Base-by-base conservation (phyloP, 306 rosid species). In the Quercus variabilis region DNA sequence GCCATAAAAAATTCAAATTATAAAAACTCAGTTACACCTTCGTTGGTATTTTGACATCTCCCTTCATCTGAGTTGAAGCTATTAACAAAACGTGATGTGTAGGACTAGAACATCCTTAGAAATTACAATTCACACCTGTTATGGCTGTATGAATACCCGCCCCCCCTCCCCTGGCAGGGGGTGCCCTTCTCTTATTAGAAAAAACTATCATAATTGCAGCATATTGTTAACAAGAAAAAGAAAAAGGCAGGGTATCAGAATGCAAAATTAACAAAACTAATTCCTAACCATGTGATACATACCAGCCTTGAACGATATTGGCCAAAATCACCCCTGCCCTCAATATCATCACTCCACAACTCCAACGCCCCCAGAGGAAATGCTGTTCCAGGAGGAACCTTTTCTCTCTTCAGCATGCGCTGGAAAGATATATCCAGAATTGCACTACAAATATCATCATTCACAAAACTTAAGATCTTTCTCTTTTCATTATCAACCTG, bases 281-380 rank as follows among this genome's bases (percentile, higher is more conserved):
- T 73, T 64, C 56, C 31, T 25, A 79, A 26, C 21, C 54, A 83
- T 38, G 74, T 31, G 55, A 82, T 46, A 80, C 83, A 21, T 90
- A 91, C 99, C 94, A 93, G 87, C 84, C 90, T 93, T 79, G 96
- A 81, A 17, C 98, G 99, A 81, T 93, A 96, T 65, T 89, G 98
- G 87, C 98, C 84, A 82, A 93, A 93, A 76, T 78, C 91, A 28
- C 93, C 97, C 90, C 87, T 95, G 75, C 92, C 92, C 72, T 96
- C 99, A 89, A 88, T 76, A 83, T 87, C 87, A 13, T 93, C 99
- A 89, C 94, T 91, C 99, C 99, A 96, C 89, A 96, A 83, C 88
- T 96, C 99, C 85, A 96, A 75, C 3, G 79, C 82, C 76, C 97
- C 97, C 56, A 93, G 73, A 73, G 85, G 80, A 85, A 83, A 72